phyloP scores from a whole-genome alignment of 352 stramenopile genomes.

The Nannochloropsis limnetica region DNA sequence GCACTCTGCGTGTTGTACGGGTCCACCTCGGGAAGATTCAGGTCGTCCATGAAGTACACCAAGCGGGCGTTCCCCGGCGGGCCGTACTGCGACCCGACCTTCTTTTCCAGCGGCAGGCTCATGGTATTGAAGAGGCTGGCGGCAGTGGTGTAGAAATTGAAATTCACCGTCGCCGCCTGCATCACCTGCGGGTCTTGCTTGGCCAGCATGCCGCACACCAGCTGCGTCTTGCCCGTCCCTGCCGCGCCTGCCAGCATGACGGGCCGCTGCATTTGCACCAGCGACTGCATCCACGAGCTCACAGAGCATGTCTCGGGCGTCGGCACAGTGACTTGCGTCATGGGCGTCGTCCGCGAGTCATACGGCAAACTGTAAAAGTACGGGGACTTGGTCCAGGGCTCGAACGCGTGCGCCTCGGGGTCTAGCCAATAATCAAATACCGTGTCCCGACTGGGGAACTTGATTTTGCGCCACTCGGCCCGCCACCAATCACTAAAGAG shows the following conservation, averaged over 20 bases:
- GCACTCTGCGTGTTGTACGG: constrained; percentile 87
- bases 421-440: constrained; percentile 96
- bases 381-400: constrained; percentile 83
- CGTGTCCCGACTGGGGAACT: constrained; percentile 83
- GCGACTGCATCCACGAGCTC: constrained; percentile 84
- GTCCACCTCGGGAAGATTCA: constrained; percentile 89
- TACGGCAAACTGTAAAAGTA: constrained; percentile 79
- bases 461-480: constrained; percentile 86
- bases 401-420: constrained; percentile 75
- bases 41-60: constrained; percentile 92
- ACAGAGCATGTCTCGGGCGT: constrained; percentile 87
- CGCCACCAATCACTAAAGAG: constrained; percentile 92
- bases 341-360: constrained; percentile 55
- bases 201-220: constrained; percentile 86
- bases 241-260: constrained; percentile 85
- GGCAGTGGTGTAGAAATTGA: constrained; percentile 94
- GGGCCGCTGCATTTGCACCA: constrained; percentile 75
- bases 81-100: constrained; percentile 80
- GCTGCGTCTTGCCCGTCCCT: constrained; percentile 85
- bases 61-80: constrained; percentile 79
- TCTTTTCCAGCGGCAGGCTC: constrained; percentile 82
- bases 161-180: constrained; percentile 82
- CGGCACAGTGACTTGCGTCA: constrained; percentile 74
- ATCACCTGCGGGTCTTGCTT: constrained; percentile 75
- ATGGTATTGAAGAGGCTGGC: constrained; percentile 81